Percentiles rank a stretch among this genome's conserved stretches.
These are phyloP conservation scores for Dalechampia spathulata DNA, from an alignment of 441 rosid genomes.

Conservation along the genomic window DNA sequence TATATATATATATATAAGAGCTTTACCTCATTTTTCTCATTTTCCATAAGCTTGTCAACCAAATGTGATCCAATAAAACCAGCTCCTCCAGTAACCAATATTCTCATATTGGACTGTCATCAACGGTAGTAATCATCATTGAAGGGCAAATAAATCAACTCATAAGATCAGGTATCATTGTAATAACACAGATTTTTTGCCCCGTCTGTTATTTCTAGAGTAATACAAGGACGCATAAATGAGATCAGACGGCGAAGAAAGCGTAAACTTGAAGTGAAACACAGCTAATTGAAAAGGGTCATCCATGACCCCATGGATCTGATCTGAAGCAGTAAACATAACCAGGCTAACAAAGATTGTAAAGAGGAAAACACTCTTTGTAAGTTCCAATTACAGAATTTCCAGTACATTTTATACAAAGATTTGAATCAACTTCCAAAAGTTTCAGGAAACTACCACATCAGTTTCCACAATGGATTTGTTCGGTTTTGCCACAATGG, in stretches of 20 bases:
- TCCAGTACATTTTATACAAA: too few relatives aligned
- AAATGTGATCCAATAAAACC: constrained; percentile 94
- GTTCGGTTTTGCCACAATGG: too few relatives aligned
- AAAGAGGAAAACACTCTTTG: too few relatives aligned
- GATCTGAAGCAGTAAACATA: background rate
- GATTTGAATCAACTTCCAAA: too few relatives aligned
- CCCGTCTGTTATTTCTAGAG: background rate
- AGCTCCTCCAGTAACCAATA: constrained; percentile 93
- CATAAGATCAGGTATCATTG: background rate
- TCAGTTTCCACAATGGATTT: too few relatives aligned
- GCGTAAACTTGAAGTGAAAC: background rate
- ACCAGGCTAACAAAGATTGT: background rate
- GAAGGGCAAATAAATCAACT: background rate
- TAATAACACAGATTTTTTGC: background rate
- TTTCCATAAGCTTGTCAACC: constrained; percentile 87
- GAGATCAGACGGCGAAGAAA: background rate
- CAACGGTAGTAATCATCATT: background rate
- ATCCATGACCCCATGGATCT: background rate
- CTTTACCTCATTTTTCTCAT: constrained; percentile 82
- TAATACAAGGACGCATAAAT: too few relatives aligned
- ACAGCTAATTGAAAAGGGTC: background rate
- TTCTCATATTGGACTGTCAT: constrained; percentile 72
- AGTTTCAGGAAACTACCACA: too few relatives aligned
- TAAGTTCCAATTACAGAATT: too few relatives aligned
- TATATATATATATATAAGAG: too few relatives aligned